These are phyloP conservation scores for Paxillus ammoniavirescens DNA, from an alignment of 768 basidiomycete species.

Conservation along the genomic window DNA sequence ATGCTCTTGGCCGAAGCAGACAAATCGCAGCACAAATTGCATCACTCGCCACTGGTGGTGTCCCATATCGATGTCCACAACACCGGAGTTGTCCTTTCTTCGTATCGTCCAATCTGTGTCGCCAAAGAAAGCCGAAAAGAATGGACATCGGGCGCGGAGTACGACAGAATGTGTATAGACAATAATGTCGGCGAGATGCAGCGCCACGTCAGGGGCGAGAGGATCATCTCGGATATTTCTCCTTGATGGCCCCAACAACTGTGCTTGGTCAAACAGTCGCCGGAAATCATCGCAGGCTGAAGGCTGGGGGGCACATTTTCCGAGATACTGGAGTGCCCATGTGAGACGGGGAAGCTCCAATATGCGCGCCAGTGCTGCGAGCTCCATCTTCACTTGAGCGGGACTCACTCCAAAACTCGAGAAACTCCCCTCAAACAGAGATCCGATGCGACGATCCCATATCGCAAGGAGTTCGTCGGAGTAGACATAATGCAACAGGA, in stretches of 20 bases:
- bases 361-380: constrained; percentile 54
- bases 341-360: constrained; percentile 58
- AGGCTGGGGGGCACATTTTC: constrained; percentile 51
- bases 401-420: constrained; percentile 40
- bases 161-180: constrained; percentile 70
- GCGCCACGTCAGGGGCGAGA: constrained; percentile 62
- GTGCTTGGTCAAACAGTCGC: constrained; percentile 42
- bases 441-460: constrained; percentile 75
- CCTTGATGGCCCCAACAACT: constrained; percentile 3
- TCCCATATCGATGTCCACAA: constrained; percentile 61
- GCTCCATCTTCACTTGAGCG: constrained; percentile 56
- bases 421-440: constrained; percentile 42
- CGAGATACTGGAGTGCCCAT: constrained; percentile 55
- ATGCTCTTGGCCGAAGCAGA: constrained; percentile 73
- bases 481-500: constrained; percentile 86
- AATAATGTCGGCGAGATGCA: constrained; percentile 65
- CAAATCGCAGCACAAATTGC: constrained; percentile 68
- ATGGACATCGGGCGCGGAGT: constrained; percentile 78
- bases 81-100: constrained; percentile 53
- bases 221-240: constrained; percentile 20
- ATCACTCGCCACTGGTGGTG: constrained; percentile 76
- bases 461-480: constrained; percentile 78
- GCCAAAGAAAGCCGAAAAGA: constrained; percentile 84
- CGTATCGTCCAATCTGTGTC: constrained; percentile 76
- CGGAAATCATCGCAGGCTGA: constrained; percentile 52